phyloP scores from a whole-genome alignment of 1,139 yeast genomes.

The Schizosaccharomyces versatilis region DNA sequence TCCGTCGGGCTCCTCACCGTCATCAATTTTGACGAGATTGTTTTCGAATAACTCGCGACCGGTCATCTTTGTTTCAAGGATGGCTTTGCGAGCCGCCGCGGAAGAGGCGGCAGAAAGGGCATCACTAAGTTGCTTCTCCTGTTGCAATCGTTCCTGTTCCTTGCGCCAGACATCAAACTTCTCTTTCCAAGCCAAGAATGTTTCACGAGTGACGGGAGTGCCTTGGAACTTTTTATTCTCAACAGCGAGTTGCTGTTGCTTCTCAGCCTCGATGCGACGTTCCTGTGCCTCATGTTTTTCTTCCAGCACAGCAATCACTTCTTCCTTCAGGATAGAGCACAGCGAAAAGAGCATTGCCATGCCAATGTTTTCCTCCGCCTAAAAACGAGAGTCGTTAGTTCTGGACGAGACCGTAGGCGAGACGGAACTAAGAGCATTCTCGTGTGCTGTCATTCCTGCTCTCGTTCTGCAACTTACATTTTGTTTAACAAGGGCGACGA shows the following conservation, averaged over 20 bases:
- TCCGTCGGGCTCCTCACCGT: not conserved
- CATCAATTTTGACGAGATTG: slow-evolving; percentile 24
- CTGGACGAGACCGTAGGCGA: no score
- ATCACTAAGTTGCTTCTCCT: slow-evolving; percentile 15
- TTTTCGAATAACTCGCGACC: slow-evolving; percentile 74
- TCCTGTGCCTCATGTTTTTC: slow-evolving; percentile 34
- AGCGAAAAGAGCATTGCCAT: slow-evolving; percentile 71
- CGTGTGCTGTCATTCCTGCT: slow-evolving; percentile 21
- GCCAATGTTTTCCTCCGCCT: slow-evolving; percentile 52
- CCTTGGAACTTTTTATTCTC: slow-evolving; percentile 53
- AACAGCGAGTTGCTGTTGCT: slow-evolving; percentile 36
- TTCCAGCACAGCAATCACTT: slow-evolving; percentile 43
- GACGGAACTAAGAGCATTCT: slow-evolving; percentile 20
- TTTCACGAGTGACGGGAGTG: slow-evolving; percentile 54
- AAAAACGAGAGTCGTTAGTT: not conserved
- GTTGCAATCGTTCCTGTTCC: slow-evolving; percentile 19
- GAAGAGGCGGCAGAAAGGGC: slow-evolving; percentile 25
- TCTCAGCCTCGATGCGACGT: slow-evolving; percentile 34
- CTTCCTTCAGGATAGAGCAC: slow-evolving; percentile 53
- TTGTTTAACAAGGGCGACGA: not conserved
- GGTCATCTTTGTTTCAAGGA: slow-evolving; percentile 55
- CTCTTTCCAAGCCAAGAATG: slow-evolving; percentile 46
- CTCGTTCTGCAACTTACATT: not conserved
- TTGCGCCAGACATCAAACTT: slow-evolving; percentile 32
- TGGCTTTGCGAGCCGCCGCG: slow-evolving; percentile 25